Evolutionary conservation across 176 grass and related monocot genomes (phyloP), one percentile per base, ranked within the genome.

Genomic region (Lolium multiflorum): DNA sequence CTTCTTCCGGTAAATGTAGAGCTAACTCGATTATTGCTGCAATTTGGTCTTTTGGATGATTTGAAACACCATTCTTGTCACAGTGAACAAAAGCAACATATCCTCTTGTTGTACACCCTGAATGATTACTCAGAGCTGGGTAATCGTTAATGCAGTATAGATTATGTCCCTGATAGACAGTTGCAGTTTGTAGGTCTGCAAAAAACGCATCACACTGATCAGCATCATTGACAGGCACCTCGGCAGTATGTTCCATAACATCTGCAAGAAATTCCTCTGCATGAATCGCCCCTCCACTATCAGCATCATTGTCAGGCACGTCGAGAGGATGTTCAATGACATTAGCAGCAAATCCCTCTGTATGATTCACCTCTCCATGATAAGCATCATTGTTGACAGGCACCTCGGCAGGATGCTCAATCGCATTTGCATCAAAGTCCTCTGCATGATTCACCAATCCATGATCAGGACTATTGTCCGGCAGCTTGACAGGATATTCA

Each of bases 91-190:
- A 88, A 54, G 60, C 81, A 74, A 71, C 56, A 68, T 66, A 60
- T 3, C 81, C 59, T 69, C 71, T 89, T 15, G 81, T 63, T 46
- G 58, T 83, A 60, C 62, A 60, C 39, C 87, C 72, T 28, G 48
- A 84, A 26, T 20, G 35, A 41, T 37, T 70, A 31, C 37, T 70
- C 62, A 68, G 67, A 67, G 24, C 14, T 47, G 43, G 63, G 63
- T 66, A 52, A n/a, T 52, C 67, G 10, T 83, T 55, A 83, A 58
- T 20, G 37, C 13, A 88, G 67, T 20, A 16, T 41, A 70, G 17
- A 70, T 48, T 11, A 48, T 48, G 46, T 48, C 46, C 9, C 46
- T 10, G 46, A 48, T 10, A 48, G 2, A 13, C 11, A 12, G 25
- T 11, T 64, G 11, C 4, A 13, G 11, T 28, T 22, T 12, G 11